Conservation (phyloP, 768 basidiomycete species). For the Rubroboletus satanas region DNA sequence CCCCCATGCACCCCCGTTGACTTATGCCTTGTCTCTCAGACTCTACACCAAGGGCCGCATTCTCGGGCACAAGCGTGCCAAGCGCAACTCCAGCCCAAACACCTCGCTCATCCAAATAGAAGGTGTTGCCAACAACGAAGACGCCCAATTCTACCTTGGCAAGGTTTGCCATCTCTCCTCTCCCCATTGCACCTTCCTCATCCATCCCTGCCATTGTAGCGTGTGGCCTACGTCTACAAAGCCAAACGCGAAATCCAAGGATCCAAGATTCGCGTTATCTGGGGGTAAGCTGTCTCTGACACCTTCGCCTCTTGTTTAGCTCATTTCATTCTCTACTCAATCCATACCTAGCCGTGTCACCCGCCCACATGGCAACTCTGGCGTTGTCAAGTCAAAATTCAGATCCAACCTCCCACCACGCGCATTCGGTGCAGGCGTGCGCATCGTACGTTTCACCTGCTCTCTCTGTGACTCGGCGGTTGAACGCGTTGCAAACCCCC, state of each 20-base stretch:
- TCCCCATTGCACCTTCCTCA: background rate
- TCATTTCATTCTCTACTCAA: background rate
- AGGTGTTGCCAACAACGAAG: constrained; percentile 89
- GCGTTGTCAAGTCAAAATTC: constrained; percentile 98
- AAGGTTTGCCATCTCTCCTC: constrained; percentile 59
- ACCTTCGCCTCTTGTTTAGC: background rate
- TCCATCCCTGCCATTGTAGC: constrained; percentile 41
- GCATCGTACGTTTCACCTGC: constrained; percentile 58
- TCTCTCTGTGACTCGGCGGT: background rate
- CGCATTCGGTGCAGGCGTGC: constrained; percentile 88
- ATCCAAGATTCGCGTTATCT: constrained; percentile 95
- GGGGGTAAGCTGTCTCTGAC: constrained; percentile 66
- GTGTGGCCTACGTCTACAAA: constrained; percentile 97
- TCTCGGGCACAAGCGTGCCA: constrained; percentile 97
- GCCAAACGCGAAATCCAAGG: constrained; percentile 94
- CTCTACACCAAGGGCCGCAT: constrained; percentile 96
- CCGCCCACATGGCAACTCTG: constrained; percentile 89
- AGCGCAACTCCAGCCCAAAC: constrained; percentile 94
- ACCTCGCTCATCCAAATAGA: constrained; percentile 97
- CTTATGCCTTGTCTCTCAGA: constrained; percentile 41
- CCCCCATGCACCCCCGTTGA: background rate
- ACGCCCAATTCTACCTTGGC: constrained; percentile 96
- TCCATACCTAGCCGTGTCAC: constrained; percentile 69
- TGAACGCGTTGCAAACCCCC: background rate
- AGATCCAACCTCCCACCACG: constrained; percentile 90